A percentile compares a stretch with the other conserved stretches of the same genome.
Evolutionary conservation across 176 grass and related monocot genomes (phyloP).

Genomic region (Carex cristatella): DNA sequence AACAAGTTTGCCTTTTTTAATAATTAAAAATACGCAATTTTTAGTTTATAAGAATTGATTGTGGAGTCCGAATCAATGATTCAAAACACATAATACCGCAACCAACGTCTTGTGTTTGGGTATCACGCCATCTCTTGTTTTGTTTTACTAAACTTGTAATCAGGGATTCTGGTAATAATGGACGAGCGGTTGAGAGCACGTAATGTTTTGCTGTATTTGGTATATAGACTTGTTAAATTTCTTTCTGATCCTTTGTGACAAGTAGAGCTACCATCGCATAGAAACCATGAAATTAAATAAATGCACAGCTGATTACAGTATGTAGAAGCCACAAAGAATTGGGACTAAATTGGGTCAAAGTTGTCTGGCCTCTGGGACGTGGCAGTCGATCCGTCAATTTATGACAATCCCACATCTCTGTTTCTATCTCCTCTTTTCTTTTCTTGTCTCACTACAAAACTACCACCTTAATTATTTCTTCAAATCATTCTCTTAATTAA

Average conservation of each 20-base stretch:
- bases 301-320: not conserved
- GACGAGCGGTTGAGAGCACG: conserved; percentile 3
- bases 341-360: not conserved
- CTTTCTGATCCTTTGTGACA: not conserved
- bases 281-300: not conserved
- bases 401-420: not conserved
- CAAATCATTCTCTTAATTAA: not conserved
- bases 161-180: conserved; percentile 5
- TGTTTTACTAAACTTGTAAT: not conserved
- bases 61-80: not conserved
- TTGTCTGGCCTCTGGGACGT: not conserved
- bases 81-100: not conserved
- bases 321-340: not conserved
- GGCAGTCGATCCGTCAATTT: conserved; percentile 9
- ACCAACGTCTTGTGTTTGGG: not conserved
- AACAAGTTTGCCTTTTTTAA: not conserved
- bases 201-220: conserved; percentile 3
- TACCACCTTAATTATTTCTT: conserved; percentile 1
- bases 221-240: not conserved
- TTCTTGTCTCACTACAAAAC: conserved; percentile 16
- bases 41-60: not conserved
- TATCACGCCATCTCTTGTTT: not conserved
- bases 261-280: not conserved
- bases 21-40: no score
- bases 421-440: not conserved